These are phyloP conservation scores for Wolfiporia cocos DNA, from an alignment of 1,284 basidiomycete genomes.

Conservation along the genomic window DNA sequence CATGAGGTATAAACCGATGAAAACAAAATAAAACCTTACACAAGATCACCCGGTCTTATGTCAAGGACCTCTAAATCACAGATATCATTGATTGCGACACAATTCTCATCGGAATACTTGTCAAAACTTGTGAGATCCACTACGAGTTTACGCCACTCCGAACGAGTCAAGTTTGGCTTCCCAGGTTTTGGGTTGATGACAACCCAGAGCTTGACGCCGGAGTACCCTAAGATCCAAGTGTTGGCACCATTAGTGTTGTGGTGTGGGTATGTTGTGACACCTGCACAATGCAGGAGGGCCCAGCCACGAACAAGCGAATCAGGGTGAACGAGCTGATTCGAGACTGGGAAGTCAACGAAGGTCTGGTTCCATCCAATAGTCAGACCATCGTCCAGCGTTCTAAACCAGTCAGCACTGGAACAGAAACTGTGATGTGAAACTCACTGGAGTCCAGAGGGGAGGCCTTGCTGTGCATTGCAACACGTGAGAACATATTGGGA, in stretches of 20 bases:
- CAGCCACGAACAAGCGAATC: neutral
- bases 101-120: neutral
- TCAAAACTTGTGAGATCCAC: neutral
- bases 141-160: neutral
- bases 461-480: neutral
- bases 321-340: neutral
- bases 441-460: neutral
- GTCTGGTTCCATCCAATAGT: neutral
- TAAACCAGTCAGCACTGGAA: neutral
- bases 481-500: neutral
- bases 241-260: neutral
- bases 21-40: neutral
- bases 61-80: neutral
- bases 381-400: neutral
- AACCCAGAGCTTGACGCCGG: neutral
- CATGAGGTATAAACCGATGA: no score
- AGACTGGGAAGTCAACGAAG: neutral
- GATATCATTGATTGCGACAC: neutral
- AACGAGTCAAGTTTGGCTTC: neutral
- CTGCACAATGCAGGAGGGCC: neutral
- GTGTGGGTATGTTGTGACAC: neutral
- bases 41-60: neutral
- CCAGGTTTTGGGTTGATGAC: neutral
- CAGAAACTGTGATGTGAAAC: neutral
- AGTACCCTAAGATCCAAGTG: neutral